Evolutionary conservation across 1,284 basidiomycete species (phyloP), one percentile per base, ranked within the genome.

Genomic region (Thelephora terrestris): DNA sequence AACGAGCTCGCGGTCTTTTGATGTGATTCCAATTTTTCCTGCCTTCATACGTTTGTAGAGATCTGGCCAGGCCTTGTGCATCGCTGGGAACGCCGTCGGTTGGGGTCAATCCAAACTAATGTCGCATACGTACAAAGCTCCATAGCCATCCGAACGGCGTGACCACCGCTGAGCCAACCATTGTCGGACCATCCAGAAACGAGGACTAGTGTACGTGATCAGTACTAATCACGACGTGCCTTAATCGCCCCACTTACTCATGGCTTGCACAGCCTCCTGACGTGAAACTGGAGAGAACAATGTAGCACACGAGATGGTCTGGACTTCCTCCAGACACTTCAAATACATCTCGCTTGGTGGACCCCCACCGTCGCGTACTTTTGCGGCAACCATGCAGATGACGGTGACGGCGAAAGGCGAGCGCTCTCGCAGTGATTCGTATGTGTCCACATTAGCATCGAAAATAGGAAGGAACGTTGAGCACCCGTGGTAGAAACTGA

Each of bases 141-240:
- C 70, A 93, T 79, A 18, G 89, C 91, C 89, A 95, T 92, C 48
- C 91, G 78, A 16, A 94, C 89, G 16, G 91, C 91, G 66, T 94
- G 91, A 5, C 90, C 90, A 5, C 89, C 88, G 55, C 86, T 87
- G 21, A 94, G 66, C 91, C 91, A 95, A 2, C 90, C 91, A 56
- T 89, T 88, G 55, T 92, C 88, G 12, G 86, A 90, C 85, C 91
- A 94, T 6, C 90, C 89, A 21, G 91, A 85, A 14, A 93, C 80
- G 45, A 93, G 71, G 48, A 91, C 88, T 91, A 51, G 27, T 10
- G 25, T 20, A 46, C 14, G 46, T 36, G 14, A 44, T 50, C 17
- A 52, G 54, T 39, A 54, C 48, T 50, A 50, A 47, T 37, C 32
- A 52, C 45, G 46, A 43, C 23, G 24, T 34, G 43, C 45, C 34